Conservation (phyloP, 306 rosid species). For the Luffa aegyptiaca region DNA sequence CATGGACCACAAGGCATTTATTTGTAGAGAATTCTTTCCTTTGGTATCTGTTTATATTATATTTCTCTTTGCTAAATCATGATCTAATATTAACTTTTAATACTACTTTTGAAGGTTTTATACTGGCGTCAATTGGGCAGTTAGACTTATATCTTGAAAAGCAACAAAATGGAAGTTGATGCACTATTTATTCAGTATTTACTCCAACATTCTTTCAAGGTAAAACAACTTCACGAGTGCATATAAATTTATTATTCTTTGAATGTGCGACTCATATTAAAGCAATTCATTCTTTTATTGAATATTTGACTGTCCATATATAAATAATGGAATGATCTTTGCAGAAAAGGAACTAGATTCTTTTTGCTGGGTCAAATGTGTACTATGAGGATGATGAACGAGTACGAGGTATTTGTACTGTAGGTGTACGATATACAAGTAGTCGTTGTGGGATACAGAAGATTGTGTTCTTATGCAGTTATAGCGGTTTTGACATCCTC, state of each 20-base stretch:
- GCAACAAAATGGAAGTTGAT: conserved; percentile 47
- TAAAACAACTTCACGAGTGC: neutral
- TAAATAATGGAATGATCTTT: neutral
- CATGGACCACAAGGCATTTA: neutral
- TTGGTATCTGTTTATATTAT: neutral
- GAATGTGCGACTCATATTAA: neutral
- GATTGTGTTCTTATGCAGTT: conserved; percentile 1
- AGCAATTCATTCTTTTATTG: neutral
- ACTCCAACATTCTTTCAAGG: conserved; percentile 16
- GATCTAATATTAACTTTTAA: neutral
- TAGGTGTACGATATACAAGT: neutral
- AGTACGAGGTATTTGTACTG: neutral
- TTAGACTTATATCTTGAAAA: conserved; percentile 46
- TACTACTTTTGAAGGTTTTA: conserved; percentile 53
- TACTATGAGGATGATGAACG: neutral
- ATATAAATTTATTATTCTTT: neutral
- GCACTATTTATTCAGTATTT: neutral
- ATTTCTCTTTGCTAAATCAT: neutral
- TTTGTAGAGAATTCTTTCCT: neutral
- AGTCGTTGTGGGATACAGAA: neutral
- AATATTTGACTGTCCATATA: neutral
- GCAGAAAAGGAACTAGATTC: conserved; percentile 5
- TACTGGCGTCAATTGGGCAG: conserved; percentile 77
- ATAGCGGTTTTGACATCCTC: conserved; percentile 1
- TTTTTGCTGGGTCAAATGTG: conserved; percentile 4